A percentile compares a stretch with the other conserved stretches of the same genome.
phyloP scores from a whole-genome alignment of 805 yeast species.

The Candida alai region DNA sequence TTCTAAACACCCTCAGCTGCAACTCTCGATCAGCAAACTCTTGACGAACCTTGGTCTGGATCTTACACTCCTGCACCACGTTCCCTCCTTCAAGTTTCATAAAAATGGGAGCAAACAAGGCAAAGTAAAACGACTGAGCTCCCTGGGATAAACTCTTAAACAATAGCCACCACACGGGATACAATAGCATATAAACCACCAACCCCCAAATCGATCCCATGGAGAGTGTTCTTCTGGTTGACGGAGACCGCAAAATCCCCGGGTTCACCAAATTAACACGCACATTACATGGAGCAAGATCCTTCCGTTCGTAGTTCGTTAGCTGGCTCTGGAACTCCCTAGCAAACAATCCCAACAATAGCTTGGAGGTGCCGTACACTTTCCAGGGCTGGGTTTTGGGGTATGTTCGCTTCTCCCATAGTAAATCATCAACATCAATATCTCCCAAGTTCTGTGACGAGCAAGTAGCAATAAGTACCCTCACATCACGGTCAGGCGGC shows the following conservation, averaged over 20 bases:
- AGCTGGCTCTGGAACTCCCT: conserved; percentile 71
- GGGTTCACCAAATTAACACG: conserved; percentile 81
- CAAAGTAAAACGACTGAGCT: conserved; percentile 70
- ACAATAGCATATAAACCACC: conserved; percentile 55
- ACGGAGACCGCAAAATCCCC: conserved; percentile 85
- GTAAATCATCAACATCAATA: conserved; percentile 58
- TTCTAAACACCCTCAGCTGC: conserved; percentile 57
- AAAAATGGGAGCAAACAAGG: conserved; percentile 68
- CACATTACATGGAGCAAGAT: conserved; percentile 66
- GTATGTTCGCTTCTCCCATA: conserved; percentile 59
- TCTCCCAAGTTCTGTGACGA: conserved; percentile 71
- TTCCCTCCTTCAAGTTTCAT: conserved; percentile 60
- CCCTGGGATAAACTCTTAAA: conserved; percentile 76
- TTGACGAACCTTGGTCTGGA: conserved; percentile 50
- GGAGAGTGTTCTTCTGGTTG: conserved; percentile 73
- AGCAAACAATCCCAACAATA: conserved; percentile 72
- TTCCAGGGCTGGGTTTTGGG: conserved; percentile 65
- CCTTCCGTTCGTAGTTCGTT: conserved; percentile 57
- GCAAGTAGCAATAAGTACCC: conserved; percentile 78
- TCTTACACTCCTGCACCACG: conserved; percentile 68
- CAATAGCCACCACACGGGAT: conserved; percentile 81
- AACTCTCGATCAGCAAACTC: conserved; percentile 63
- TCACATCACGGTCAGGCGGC: conserved; percentile 92
- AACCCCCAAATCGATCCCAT: conserved; percentile 70
- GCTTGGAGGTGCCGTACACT: conserved; percentile 78